These are phyloP conservation scores for Chamaenerion angustifolium DNA, from an alignment of 345 rosid genomes.

Conservation along the genomic window DNA sequence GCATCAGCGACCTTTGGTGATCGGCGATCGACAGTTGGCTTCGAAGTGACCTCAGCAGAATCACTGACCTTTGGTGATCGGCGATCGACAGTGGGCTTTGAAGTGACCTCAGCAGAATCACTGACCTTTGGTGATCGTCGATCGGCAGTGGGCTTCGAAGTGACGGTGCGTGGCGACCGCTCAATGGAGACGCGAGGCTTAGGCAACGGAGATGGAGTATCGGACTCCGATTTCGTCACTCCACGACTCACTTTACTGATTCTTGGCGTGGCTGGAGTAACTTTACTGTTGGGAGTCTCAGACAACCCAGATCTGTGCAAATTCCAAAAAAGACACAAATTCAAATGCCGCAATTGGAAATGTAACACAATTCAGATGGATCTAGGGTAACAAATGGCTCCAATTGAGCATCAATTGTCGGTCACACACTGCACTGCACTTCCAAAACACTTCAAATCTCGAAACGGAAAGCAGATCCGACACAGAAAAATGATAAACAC, in stretches of 20 bases:
- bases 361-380: too few relatives aligned
- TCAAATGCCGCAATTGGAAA: not conserved
- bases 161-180: constrained; percentile 51
- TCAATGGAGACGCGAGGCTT: constrained; percentile 55
- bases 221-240: constrained; percentile 43
- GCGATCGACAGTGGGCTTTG: constrained; percentile 12
- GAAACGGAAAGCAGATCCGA: too few relatives aligned
- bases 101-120: constrained; percentile 49
- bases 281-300: constrained; percentile 55
- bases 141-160: constrained; percentile 50
- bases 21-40: too few relatives aligned
- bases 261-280: constrained; percentile 61
- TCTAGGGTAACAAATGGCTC: too few relatives aligned
- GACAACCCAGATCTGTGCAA: constrained; percentile 51
- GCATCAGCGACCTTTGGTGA: too few relatives aligned
- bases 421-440: too few relatives aligned
- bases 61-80: too few relatives aligned
- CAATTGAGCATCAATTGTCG: too few relatives aligned
- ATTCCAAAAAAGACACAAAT: constrained; percentile 1
- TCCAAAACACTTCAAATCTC: too few relatives aligned
- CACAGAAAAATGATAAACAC: too few relatives aligned
- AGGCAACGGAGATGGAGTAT: constrained; percentile 45
- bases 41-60: too few relatives aligned
- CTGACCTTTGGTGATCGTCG: constrained; percentile 59
- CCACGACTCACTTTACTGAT: constrained; percentile 42